Evolutionary conservation across 2,329 filamentous ascomycete genomes (phyloP).

Genomic region (Furcasterigmium furcatum): DNA sequence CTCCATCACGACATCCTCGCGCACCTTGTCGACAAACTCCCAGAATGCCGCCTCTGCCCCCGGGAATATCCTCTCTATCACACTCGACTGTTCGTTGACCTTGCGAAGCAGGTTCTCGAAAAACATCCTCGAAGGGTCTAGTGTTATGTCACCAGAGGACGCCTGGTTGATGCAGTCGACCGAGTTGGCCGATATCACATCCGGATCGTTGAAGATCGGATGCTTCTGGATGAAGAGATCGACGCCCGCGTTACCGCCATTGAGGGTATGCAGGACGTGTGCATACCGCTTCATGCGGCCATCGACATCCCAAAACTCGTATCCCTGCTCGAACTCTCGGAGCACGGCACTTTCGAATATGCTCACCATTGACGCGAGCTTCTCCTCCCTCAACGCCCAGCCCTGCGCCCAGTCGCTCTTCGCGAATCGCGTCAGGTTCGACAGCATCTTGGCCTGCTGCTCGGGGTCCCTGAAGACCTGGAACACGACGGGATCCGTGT

Average conservation of each 20-base stretch:
- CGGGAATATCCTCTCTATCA: slow-evolving; percentile 83
- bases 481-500: slow-evolving; percentile 81
- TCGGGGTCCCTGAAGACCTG: slow-evolving; percentile 84
- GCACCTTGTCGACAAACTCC: slow-evolving; percentile 76
- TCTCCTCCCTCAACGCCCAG: slow-evolving; percentile 67
- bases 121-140: slow-evolving; percentile 79
- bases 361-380: slow-evolving; percentile 68
- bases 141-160: slow-evolving; percentile 62
- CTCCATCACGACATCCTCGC: slow-evolving; percentile 80
- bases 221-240: slow-evolving; percentile 90
- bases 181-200: slow-evolving; percentile 64
- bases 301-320: slow-evolving; percentile 83
- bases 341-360: slow-evolving; percentile 91
- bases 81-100: slow-evolving; percentile 75
- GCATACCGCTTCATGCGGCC: slow-evolving; percentile 88
- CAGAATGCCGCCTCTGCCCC: slow-evolving; percentile 68
- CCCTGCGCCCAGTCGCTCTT: slow-evolving; percentile 78
- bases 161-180: slow-evolving; percentile 77
- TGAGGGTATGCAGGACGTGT: slow-evolving; percentile 76
- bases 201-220: slow-evolving; percentile 72
- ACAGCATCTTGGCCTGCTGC: slow-evolving; percentile 84
- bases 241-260: slow-evolving; percentile 73
- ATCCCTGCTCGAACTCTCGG: slow-evolving; percentile 89
- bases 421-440: slow-evolving; percentile 75
- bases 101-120: slow-evolving; percentile 72